Conservation (phyloP, 2,329 filamentous ascomycete genomes). For the Aschersonia sp. region DNA sequence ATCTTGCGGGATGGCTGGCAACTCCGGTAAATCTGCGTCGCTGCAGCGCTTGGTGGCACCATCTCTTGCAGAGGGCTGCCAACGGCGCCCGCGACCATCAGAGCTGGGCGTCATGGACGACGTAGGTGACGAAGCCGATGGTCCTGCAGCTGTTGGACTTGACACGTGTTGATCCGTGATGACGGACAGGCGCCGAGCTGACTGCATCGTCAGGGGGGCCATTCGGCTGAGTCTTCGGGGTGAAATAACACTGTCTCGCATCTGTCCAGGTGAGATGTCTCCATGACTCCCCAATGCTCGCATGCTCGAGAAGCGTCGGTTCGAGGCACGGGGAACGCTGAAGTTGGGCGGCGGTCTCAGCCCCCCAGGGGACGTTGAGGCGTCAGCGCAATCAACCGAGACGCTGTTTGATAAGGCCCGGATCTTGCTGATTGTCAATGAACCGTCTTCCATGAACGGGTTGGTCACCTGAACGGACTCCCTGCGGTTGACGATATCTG, state of each 20-base stretch:
- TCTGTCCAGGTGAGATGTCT: slow-evolving; percentile 3
- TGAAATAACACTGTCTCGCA: not conserved
- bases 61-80: slow-evolving; percentile 1
- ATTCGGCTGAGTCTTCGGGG: slow-evolving; percentile 11
- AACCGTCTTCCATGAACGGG: slow-evolving; percentile 10
- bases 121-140: not conserved
- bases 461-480: slow-evolving; percentile 35
- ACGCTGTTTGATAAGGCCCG: slow-evolving; percentile 2
- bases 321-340: slow-evolving; percentile 32
- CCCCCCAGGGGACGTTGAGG: slow-evolving; percentile 3
- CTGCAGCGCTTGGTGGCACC: not conserved
- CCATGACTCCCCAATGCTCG: slow-evolving; percentile 12
- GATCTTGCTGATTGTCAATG: too few relatives aligned
- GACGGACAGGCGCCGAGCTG: slow-evolving; percentile 37
- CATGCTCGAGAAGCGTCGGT: slow-evolving; percentile 28
- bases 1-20: not conserved
- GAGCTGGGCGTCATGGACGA: not conserved
- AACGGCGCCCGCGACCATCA: not conserved
- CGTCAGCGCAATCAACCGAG: slow-evolving; percentile 2
- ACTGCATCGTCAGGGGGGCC: slow-evolving; percentile 30
- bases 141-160: slow-evolving; percentile 1
- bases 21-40: not conserved
- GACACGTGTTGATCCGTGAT: slow-evolving; percentile 29
- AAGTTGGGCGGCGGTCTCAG: slow-evolving; percentile 31
- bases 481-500: slow-evolving; percentile 25